Evolutionary conservation across 352 stramenopile genomes (phyloP).

Genomic region (Globisporangium nodosum): DNA sequence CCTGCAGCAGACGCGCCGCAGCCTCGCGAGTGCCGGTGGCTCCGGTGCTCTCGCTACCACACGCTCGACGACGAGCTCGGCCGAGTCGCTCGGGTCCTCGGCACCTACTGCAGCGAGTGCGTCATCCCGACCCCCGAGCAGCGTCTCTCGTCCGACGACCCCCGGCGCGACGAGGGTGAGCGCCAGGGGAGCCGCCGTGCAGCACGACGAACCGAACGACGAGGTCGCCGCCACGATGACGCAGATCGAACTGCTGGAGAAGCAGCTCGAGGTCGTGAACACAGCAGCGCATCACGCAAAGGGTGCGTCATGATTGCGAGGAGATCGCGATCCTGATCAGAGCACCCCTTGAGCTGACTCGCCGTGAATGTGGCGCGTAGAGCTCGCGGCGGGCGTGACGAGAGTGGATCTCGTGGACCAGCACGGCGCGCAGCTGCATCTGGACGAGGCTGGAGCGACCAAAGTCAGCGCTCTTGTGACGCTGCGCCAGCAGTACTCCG

Average conservation of each 20-base stretch:
- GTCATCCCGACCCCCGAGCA: slow-evolving; percentile 16
- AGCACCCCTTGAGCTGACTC: not conserved
- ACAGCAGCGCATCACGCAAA: slow-evolving; percentile 40
- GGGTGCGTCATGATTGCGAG: slow-evolving; percentile 14
- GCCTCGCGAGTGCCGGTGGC: slow-evolving; percentile 6
- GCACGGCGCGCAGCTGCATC: slow-evolving; percentile 31
- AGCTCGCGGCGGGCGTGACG: slow-evolving; percentile 30
- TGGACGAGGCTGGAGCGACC: slow-evolving; percentile 34
- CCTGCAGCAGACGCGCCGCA: slow-evolving; percentile 14
- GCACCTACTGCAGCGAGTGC: not conserved
- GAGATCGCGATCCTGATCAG: not conserved
- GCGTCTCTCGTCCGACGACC: slow-evolving; percentile 13
- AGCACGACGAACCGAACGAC: slow-evolving; percentile 17
- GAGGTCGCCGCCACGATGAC: slow-evolving; percentile 17
- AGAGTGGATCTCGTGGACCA: slow-evolving; percentile 52
- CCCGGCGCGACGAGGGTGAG: slow-evolving; percentile 7
- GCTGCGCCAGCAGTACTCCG: slow-evolving; percentile 38
- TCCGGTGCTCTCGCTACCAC: slow-evolving; percentile 1
- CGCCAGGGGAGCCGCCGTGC: not conserved
- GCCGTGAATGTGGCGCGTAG: slow-evolving; percentile 12
- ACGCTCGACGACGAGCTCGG: slow-evolving; percentile 10
- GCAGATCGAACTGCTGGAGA: slow-evolving; percentile 39
- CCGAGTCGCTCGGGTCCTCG: not conserved
- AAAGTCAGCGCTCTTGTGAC: slow-evolving; percentile 39
- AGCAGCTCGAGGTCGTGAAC: slow-evolving; percentile 46